Base-by-base conservation (phyloP, 208 protist genomes). In the Wallacemonas sp. region DNA sequence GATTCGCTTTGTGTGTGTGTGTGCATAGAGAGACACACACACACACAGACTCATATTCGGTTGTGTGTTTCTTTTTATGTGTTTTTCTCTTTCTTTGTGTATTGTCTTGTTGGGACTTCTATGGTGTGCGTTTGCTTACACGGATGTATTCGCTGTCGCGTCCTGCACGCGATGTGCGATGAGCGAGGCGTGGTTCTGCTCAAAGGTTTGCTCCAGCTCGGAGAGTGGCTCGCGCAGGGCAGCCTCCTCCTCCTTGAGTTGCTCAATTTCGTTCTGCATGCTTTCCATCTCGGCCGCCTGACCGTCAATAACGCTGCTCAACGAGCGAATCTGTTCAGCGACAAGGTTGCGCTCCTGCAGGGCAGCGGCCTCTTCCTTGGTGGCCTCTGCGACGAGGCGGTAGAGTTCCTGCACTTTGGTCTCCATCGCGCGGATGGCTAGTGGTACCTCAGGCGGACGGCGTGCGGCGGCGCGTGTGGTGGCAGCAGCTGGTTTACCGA, bases 141-240 rank as follows among this genome's bases (percentile, higher is more conserved):
- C 21, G 6, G 47, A 32, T 5, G 26, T 55, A 23, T 55, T 55
- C 9, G 11, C 21, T n/a, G n/a, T n/a, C 47, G 9, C 47, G 21
- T 32, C 56, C 24, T 43, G 47, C 36, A 67, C 61, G 8, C 44
- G 33, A 21, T 71, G 69, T 1, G 76, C 73, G 11, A 94, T 61
- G 29, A 94, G 61, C 14, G 83, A 85, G 41, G 85, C 88, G 64
- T 94, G 88, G 29, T 84, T 85, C 33, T 84, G 72, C 76, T 88
- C 83, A 60, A 91, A 94, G 6, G 85, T 84, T 63, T 88, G 78
- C 44, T 92, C 85, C 16, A 78, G 54, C 16, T 79, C 75, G 16
- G 78, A 76, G 16, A 81, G 58, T 14, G 83, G 80, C 38, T 74
- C 56, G 4, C 63, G 70, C 49, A 94, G 65, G 11, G 54, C 39